These are phyloP conservation scores for Penicillium palitans DNA, from an alignment of 2,329 filamentous ascomycete species.

Conservation along the genomic window DNA sequence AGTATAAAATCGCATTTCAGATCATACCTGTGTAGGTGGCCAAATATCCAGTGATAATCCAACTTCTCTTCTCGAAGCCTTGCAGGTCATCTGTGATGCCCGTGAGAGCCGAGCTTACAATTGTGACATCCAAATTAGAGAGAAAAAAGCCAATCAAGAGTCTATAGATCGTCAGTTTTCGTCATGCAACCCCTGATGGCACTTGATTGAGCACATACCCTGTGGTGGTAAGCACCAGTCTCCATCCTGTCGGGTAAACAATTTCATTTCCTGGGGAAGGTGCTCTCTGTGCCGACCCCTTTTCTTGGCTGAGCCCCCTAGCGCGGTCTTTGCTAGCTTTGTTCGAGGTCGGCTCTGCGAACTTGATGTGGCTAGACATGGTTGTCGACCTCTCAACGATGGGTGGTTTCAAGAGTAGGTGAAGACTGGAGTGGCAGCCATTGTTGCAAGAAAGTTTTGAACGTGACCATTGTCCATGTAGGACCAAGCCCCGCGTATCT, in stretches of 20 bases:
- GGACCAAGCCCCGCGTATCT: constrained; percentile 29
- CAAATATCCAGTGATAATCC: constrained; percentile 40
- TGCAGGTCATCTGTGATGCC: constrained; percentile 36
- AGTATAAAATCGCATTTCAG: neutral
- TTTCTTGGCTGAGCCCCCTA: constrained; percentile 16
- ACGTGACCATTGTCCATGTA: constrained; percentile 18
- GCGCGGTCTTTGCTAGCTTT: constrained; percentile 5
- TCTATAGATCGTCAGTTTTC: constrained; percentile 12
- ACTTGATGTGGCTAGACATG: constrained; percentile 25
- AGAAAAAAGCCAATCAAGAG: constrained; percentile 34
- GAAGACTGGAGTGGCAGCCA: constrained; percentile 18
- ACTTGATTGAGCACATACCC: constrained; percentile 14
- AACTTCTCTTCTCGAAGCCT: constrained; percentile 36
- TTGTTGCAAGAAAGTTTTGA: constrained; percentile 21
- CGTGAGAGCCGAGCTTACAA: constrained; percentile 39
- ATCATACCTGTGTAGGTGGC: constrained; percentile 36
- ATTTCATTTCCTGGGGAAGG: constrained; percentile 27
- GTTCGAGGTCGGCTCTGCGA: constrained; percentile 22
- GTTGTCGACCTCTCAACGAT: constrained; percentile 12
- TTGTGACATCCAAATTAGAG: constrained; percentile 36
- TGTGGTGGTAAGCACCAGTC: constrained; percentile 22
- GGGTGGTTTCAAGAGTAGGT: constrained; percentile 17
- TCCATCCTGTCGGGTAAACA: constrained; percentile 28
- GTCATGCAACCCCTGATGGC: neutral
- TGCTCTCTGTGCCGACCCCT: constrained; percentile 23